These are phyloP conservation scores for Clavispora santaluciae DNA, from an alignment of 805 yeast species.

Conservation along the genomic window DNA sequence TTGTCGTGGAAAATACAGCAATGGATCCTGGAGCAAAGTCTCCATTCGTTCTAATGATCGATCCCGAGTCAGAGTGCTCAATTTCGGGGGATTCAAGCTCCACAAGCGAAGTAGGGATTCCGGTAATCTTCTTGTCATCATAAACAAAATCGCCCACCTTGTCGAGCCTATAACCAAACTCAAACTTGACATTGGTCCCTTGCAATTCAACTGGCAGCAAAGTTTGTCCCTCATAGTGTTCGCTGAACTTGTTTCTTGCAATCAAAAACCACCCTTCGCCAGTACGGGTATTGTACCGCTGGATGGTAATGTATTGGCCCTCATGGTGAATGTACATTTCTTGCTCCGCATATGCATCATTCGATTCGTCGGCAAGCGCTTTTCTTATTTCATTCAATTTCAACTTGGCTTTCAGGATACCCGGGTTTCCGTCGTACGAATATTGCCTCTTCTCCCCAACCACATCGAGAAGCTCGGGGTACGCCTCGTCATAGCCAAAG, in stretches of 20 bases:
- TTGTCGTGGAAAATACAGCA: slow-evolving; percentile 70
- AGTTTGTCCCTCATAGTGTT: slow-evolving; percentile 42
- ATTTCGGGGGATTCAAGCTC: slow-evolving; percentile 49
- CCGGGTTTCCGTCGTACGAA: slow-evolving; percentile 41
- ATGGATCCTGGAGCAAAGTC: slow-evolving; percentile 86
- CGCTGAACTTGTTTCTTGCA: slow-evolving; percentile 74
- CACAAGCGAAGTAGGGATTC: slow-evolving; percentile 62
- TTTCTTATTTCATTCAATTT: slow-evolving; percentile 55
- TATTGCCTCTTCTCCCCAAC: slow-evolving; percentile 73
- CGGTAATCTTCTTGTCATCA: slow-evolving; percentile 42
- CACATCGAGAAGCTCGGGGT: slow-evolving; percentile 74
- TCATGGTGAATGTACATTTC: slow-evolving; percentile 95
- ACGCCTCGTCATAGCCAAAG: slow-evolving; percentile 90
- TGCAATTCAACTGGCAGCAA: slow-evolving; percentile 54
- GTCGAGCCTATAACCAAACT: slow-evolving; percentile 54
- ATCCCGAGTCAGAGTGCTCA: slow-evolving; percentile 39
- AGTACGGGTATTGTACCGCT: slow-evolving; percentile 73
- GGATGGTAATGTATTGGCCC: slow-evolving; percentile 87
- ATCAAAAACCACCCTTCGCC: slow-evolving; percentile 88
- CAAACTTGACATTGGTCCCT: slow-evolving; percentile 55
- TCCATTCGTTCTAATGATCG: slow-evolving; percentile 55
- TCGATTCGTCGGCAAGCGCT: slow-evolving; percentile 49
- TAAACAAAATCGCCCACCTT: slow-evolving; percentile 46
- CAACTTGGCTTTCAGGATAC: slow-evolving; percentile 72
- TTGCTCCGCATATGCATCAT: slow-evolving; percentile 53